Conservation (phyloP, 2,329 filamentous ascomycete species). For the Penicillium janthinellum region DNA sequence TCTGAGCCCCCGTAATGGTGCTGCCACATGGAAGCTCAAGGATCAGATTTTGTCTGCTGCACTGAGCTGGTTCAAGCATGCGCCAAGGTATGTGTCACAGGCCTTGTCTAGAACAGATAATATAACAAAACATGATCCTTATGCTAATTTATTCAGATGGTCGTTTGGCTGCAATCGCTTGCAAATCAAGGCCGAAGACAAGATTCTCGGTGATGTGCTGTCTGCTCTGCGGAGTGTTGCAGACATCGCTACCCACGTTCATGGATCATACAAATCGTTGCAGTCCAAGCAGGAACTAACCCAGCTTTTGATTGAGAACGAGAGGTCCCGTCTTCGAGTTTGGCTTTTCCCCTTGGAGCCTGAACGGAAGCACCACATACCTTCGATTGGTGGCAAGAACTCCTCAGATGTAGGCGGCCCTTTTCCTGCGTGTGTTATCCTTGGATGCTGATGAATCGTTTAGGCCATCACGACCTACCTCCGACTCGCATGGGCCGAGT, state of each 20-base stretch:
- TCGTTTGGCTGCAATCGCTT: constrained; percentile 93
- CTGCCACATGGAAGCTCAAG: constrained; percentile 78
- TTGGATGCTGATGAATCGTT: not conserved
- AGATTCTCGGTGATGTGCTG: constrained; percentile 75
- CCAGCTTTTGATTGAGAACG: constrained; percentile 76
- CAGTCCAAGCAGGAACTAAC: constrained; percentile 83
- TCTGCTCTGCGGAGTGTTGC: constrained; percentile 65
- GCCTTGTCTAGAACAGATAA: not conserved
- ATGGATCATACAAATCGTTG: constrained; percentile 64
- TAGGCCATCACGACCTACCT: constrained; percentile 66
- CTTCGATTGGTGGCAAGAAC: constrained; percentile 45
- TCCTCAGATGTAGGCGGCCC: constrained; percentile 41
- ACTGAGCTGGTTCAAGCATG: constrained; percentile 81
- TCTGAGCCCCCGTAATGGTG: constrained; percentile 64
- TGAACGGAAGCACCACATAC: constrained; percentile 56
- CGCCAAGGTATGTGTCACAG: constrained; percentile 59
- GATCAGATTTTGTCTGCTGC: constrained; percentile 85
- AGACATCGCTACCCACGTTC: constrained; percentile 55
- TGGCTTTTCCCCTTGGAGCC: constrained; percentile 84
- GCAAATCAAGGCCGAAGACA: constrained; percentile 90
- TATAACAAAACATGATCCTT: constrained; percentile 1
- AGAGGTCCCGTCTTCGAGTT: constrained; percentile 78
- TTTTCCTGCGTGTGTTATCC: not conserved
- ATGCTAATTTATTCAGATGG: constrained; percentile 59
- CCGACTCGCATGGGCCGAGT: constrained; percentile 83